Evolutionary conservation across 345 rosid genomes (phyloP).

Genomic region (Zanthoxylum bungeanum): DNA sequence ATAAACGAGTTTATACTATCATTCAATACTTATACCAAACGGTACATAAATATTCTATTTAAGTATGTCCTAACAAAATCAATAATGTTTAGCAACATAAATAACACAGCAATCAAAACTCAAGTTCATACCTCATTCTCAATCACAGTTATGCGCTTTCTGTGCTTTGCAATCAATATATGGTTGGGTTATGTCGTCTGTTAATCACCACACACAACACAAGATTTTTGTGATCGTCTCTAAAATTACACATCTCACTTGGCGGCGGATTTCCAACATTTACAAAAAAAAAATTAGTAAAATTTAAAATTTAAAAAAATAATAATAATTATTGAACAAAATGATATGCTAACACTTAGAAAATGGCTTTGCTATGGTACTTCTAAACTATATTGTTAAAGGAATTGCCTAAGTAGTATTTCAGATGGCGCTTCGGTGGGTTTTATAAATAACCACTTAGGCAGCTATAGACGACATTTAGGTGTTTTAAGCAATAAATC

Average conservation of each 20-base stretch:
- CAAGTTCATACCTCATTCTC: slow-evolving; percentile 74
- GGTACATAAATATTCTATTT: neutral
- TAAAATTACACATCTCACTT: neutral
- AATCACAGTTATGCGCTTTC: slow-evolving; percentile 92
- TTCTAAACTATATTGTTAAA: no score
- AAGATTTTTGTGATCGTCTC: neutral
- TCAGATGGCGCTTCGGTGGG: no score
- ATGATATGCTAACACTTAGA: no score
- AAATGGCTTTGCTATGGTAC: no score
- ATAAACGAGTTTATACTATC: no score
- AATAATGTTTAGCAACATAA: neutral
- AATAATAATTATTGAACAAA: no score
- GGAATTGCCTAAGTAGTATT: no score
- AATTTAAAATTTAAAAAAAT: neutral
- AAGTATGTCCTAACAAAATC: neutral
- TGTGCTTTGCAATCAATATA: slow-evolving; percentile 91
- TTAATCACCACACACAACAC: slow-evolving; percentile 12
- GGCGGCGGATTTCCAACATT: no score
- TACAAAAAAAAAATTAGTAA: neutral
- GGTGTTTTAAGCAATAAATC: no score
- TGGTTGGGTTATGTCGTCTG: slow-evolving; percentile 94
- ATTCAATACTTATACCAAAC: no score
- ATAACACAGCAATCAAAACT: neutral
- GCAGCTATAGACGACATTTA: no score
- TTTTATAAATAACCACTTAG: no score